Percentiles rank a stretch among this genome's conserved stretches.
phyloP scores from a whole-genome alignment of 176 grass and related monocot species.

The Puccinellia tenuiflora region DNA sequence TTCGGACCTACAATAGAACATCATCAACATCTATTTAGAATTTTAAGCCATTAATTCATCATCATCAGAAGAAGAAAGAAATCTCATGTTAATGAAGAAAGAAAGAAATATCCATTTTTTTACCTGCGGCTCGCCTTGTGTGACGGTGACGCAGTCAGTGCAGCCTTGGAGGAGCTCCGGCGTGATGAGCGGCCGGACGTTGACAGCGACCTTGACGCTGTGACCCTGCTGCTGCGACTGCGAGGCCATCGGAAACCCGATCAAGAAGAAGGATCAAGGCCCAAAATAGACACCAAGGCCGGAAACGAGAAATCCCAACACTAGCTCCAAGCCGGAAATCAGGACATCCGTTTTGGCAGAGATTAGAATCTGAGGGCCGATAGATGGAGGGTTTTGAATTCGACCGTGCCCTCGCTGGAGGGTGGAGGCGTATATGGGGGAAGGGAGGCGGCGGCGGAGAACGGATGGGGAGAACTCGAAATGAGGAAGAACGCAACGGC shows the following conservation, averaged over 20 bases:
- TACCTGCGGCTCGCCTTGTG: slow-evolving; percentile 89
- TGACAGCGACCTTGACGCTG: slow-evolving; percentile 88
- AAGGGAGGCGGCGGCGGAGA: background rate
- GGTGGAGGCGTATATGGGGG: background rate
- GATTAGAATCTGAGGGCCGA: background rate
- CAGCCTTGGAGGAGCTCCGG: slow-evolving; percentile 72
- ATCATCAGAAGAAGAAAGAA: background rate
- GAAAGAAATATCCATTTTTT: too few relatives aligned
- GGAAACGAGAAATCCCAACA: background rate
- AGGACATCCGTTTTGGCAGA: background rate
- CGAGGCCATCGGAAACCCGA: background rate
- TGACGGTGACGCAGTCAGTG: slow-evolving; percentile 73
- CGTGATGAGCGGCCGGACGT: slow-evolving; percentile 89
- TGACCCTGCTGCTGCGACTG: slow-evolving; percentile 45
- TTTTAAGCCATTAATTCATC: slow-evolving; percentile 25
- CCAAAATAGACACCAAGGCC: background rate
- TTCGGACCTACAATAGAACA: slow-evolving; percentile 54
- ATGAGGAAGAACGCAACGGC: background rate
- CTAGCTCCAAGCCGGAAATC: background rate
- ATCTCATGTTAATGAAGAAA: background rate
- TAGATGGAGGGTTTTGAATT: slow-evolving; percentile 14
- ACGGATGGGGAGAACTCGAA: too few relatives aligned
- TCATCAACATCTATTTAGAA: background rate
- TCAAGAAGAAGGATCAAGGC: background rate
- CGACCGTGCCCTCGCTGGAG: background rate